These are phyloP conservation scores for Biscogniauxia sp. DNA, from an alignment of 2,329 filamentous ascomycete genomes.

Conservation along the genomic window DNA sequence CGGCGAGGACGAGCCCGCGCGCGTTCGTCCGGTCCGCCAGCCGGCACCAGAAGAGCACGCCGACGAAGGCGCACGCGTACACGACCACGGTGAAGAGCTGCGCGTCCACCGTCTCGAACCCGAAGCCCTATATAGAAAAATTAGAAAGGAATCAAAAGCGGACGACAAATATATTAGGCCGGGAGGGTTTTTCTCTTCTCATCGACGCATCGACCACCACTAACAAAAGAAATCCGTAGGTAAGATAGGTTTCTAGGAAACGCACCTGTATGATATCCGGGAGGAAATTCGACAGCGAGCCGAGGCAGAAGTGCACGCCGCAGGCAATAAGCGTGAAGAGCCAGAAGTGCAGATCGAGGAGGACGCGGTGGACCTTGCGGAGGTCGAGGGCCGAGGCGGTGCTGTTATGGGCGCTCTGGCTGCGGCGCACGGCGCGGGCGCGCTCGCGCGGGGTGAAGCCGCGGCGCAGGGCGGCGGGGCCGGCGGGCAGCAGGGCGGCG, in stretches of 20 bases:
- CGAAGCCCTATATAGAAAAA: conserved; percentile 22
- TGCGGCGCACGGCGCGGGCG: conserved; percentile 17
- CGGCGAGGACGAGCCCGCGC: conserved; percentile 15
- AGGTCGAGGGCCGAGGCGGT: conserved; percentile 11
- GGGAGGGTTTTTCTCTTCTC: too few species aligned
- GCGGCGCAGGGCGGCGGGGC: conserved; percentile 12
- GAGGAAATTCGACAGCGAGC: conserved; percentile 24
- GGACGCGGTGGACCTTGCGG: conserved; percentile 17
- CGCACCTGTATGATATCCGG: conserved; percentile 15
- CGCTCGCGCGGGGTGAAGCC: conserved; percentile 23
- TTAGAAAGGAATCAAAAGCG: too few species aligned
- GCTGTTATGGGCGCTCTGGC: conserved; percentile 21
- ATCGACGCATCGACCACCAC: too few species aligned
- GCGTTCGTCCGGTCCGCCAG: conserved; percentile 22
- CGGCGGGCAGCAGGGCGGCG: conserved; percentile 15
- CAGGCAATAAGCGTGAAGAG: conserved; percentile 21
- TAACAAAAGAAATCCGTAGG: too few species aligned
- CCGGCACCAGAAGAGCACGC: conserved; percentile 20
- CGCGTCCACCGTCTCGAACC: conserved; percentile 18
- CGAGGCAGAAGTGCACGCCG: conserved; percentile 22
- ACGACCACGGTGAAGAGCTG: conserved; percentile 27
- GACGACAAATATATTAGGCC: too few species aligned
- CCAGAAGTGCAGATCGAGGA: conserved; percentile 26
- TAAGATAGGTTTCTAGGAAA: background rate
- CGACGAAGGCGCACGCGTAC: conserved; percentile 23